Base-by-base conservation (phyloP, 192 early-diverging fungal genomes). In the Phlyctochytrium bullatum region DNA sequence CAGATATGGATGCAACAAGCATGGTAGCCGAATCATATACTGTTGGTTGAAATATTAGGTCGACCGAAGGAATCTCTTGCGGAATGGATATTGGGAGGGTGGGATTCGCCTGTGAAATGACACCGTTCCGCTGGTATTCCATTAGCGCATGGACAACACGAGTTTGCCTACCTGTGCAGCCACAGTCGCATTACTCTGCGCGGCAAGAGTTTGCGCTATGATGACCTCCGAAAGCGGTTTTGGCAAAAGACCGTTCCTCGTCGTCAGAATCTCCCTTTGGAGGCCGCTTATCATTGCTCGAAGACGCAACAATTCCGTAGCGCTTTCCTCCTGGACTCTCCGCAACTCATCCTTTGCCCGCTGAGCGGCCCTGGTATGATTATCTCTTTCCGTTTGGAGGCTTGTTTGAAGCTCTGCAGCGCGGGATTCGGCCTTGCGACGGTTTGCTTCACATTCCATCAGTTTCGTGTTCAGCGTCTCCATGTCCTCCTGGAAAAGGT, bases 1-100 rank as follows among this genome's bases (percentile, higher is more conserved):
- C 68, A 16, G 68, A 61, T 17, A 69, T 69, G 1, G 68, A 69
- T 16, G 56, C 61, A 16, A 69, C 68, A 6, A 69, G 16, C 29
- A 69, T 51, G 3, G 68, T 63, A 3, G 34, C 68, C 25, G 10
- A 29, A 29, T 30, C 33, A 31, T 59, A 69, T 3, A 63, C 40
- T 0, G 52, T 53, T 6, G 68, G 68, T 32, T 36, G 29, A 29
- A 40, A 63, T 17, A 63, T 29, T 16, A 54, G 17, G 51, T 69
- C 68, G 54, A 66, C 27, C 28, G 58, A 28, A 12, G 34, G 65
- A 34, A 51, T 36, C 32, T 36, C 51, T 12, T 51, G 34, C 20
- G 52, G 63, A 34, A 64, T 27, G 36, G 36, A 31, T 3, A 27
- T 34, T 0, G n/a, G 16, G 12, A 10, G 27, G 12, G 25, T n/a